Evolutionary conservation across 768 basidiomycete species (phyloP), one percentile per base, ranked within the genome.

Genomic region (Russula vinacea): DNA sequence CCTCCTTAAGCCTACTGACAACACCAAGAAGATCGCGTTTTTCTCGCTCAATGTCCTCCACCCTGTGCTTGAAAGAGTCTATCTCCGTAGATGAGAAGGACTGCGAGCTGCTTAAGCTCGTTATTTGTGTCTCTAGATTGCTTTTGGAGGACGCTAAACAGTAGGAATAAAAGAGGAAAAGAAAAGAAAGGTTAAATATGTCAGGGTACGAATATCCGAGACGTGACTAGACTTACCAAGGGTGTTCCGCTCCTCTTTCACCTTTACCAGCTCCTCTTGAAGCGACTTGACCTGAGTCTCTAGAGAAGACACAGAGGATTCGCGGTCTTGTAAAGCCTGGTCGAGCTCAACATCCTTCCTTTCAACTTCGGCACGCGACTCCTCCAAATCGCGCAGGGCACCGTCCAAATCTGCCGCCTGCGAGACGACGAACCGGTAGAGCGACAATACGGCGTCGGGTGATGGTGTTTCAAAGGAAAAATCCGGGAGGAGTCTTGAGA

Each of bases 21-120:
- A 94, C 89, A 33, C 83, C 84, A 49, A 95, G 79, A 53, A 97
- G 81, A 67, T 95, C 92, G 39, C 93, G 85, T 76, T 97, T 97
- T 79, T 97, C 95, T 59, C 90, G 82, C 67, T 97, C 92, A 1
- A 83, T 82, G 65, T 92, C 89, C 24, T 92, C 86, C 5, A 89
- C 76, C 44, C 84, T 83, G 60, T 76, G 81, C 67, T 81, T 84
- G 42, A 91, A 72, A 7, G 76, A 73, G 40, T 85, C 85, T 9
- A 84, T 73, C 71, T 88, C 88, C 1, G 79, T 76, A 4, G 85
- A 84, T 2, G 90, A 87, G 0, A 84, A 79, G 13, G 84, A 79
- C 50, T 88, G 84, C 0, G 87, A 83, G 42, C 70, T 82, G 13
- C 83, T 81, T 6, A 91, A 75, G 0, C 81, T 73, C 6, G 83